Base-by-base conservation (phyloP, 2,329 filamentous ascomycete genomes). In the Anisogramma anomala region DNA sequence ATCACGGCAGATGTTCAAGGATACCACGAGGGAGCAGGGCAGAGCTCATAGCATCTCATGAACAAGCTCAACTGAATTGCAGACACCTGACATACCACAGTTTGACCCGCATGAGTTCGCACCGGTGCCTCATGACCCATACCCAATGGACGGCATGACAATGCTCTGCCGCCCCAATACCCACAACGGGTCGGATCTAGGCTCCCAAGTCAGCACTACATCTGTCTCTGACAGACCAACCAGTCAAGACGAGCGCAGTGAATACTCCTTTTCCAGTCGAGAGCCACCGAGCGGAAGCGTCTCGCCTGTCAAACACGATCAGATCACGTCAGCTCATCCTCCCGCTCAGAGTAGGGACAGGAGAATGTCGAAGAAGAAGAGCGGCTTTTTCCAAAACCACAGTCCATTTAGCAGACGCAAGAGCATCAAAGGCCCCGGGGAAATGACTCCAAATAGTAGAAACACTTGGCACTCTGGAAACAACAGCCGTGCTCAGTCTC, bases 61-160 rank as follows among this genome's bases (percentile, higher is more conserved):
- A 5, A 17, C 4, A 8, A 41, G 39, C 19, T 25, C 28, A 17
- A 30, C 32, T 18, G 49, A 53, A 25, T 41, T 48, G 17, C 48
- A 50, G 1, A 50, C 49, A 20, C 51, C 51, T 41, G 49, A 49
- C 43, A 52, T 52, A 30, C 36, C 55, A n/a, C 57, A 60, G 22
- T 65, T 72, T 38, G 74, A 77, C 44, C 50, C 58, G 28, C 67
- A 64, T 42, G 79, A 87, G 49, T 75, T 84, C 45, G 69, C 78
- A 3, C 63, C 76, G 11, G 74, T 94, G 3, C 87, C 89, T 11
- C 87, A 95, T 53, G 93, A 96, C 52, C 86, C 91, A 8, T 95
- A 95, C 57, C 88, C 89, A 0, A 77, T 82, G 59, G 89, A 96
- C 57, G 89, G 88, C 4, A 96, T 96, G 87, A 95, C 89, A 0